Evolutionary conservation across 2,329 filamentous ascomycete species (phyloP), one percentile per base, ranked within the genome.

Genomic region (Microsporum ferrugineum): DNA sequence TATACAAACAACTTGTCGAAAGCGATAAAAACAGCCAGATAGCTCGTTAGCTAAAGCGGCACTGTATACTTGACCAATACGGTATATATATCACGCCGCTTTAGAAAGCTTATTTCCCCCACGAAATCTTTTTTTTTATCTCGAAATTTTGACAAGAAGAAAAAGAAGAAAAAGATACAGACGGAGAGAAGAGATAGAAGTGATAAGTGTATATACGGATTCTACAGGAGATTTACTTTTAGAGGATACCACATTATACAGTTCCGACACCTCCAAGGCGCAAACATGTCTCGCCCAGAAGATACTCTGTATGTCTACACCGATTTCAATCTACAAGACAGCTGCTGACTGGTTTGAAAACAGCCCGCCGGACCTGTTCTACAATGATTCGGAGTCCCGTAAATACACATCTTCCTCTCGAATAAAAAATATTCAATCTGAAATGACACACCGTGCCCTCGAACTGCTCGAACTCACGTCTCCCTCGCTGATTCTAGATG

Each of bases 371-470:
- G 94, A 99, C 77, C 87, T 97, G 71, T 95, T 95, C 80, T 99
- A 99, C 82, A 88, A 96, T 80, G 92, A 97, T 78, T 81, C 82
- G 74, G 92, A 96, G 80, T 92, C 94, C 36, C 88, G 89, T 73
- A 97, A 97, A 80, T 99, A 99, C 80, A 97, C 94, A 6, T 96
- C 92, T 3, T 92, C 86, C 65, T 96, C 91, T 3, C 90, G 94
- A 65, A 97, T 99, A 71, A 89, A 94, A 70, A 91, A 89, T 68
- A 96, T 99, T 68, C 94, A 99, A 75, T 88, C 91, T 0, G 84
- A 85, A 64, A 99, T 99, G 94, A 96, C 94, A 33, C 82, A 90
- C 68, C 88, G 94, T 61, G 94, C 94, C 38, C 88, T 99, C 65
- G 87, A 94, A 71, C 88, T 99, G 14, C 89, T 99, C 68, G 82